phyloP scores from a whole-genome alignment of 129 eudicot genomes.

The Centaurea solstitialis region DNA sequence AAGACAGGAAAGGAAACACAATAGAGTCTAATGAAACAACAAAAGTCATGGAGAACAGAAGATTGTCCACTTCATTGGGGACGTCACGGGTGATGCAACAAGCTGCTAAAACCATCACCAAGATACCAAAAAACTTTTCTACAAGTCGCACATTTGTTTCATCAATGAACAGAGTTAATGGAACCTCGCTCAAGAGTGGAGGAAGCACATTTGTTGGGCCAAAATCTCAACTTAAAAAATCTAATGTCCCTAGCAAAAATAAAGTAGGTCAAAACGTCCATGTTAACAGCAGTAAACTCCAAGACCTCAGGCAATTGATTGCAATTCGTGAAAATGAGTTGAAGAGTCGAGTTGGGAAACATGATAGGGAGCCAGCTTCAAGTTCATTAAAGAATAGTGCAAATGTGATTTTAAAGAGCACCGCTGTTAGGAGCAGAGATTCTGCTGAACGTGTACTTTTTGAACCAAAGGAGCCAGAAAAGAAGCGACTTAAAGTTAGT shows the following conservation, averaged over 20 bases:
- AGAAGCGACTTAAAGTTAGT: slow-evolving; percentile 54
- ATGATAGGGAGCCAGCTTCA: slow-evolving; percentile 41
- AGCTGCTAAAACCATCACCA: slow-evolving; percentile 28
- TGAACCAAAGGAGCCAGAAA: slow-evolving; percentile 48
- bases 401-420: slow-evolving; percentile 12
- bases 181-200: slow-evolving; percentile 34
- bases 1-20: slow-evolving; percentile 24
- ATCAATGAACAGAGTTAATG: slow-evolving; percentile 39
- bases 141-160: slow-evolving; percentile 43
- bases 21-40: slow-evolving; percentile 23
- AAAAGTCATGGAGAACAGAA: slow-evolving; percentile 22
- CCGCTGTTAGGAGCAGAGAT: slow-evolving; percentile 27
- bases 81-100: slow-evolving; percentile 29
- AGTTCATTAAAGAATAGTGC: slow-evolving; percentile 33
- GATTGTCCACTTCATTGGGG: slow-evolving; percentile 29
- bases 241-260: slow-evolving; percentile 26
- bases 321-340: slow-evolving; percentile 75
- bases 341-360: slow-evolving; percentile 47
- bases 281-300: slow-evolving; percentile 55
- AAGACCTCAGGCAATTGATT: slow-evolving; percentile 74
- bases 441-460: slow-evolving; percentile 26
- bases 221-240: slow-evolving; percentile 34
- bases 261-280: slow-evolving; percentile 39
- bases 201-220: slow-evolving; percentile 28
- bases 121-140: slow-evolving; percentile 44